Conservation (phyloP, 345 rosid genomes). For the Adansonia digitata region DNA sequence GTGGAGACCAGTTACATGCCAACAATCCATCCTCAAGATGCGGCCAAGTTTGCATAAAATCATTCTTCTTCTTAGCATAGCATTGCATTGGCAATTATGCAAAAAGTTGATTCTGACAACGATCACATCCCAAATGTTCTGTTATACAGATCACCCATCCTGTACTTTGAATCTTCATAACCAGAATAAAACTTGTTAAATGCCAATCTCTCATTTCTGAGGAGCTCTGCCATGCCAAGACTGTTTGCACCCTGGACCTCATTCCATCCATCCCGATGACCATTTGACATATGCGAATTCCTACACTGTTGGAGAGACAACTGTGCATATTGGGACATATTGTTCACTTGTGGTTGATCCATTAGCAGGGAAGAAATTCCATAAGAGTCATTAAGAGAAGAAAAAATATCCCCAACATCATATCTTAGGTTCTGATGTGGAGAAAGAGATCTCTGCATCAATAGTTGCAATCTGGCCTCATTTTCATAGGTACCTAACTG, state of each 20-base stretch:
- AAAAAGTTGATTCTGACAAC: slow-evolving; percentile 10
- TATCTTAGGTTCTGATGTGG: slow-evolving; percentile 52
- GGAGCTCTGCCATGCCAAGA: slow-evolving; percentile 58
- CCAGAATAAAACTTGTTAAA: slow-evolving; percentile 53
- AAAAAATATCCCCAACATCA: slow-evolving; percentile 45
- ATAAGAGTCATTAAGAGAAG: slow-evolving; percentile 50
- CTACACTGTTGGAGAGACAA: slow-evolving; percentile 53
- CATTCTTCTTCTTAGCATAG: slow-evolving; percentile 4
- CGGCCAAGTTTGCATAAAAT: neutral
- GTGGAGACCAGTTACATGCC: slow-evolving; percentile 22
- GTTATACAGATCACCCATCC: slow-evolving; percentile 57
- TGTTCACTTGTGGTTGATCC: slow-evolving; percentile 57
- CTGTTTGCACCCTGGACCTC: slow-evolving; percentile 60
- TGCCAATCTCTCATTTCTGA: slow-evolving; percentile 67
- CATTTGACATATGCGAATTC: slow-evolving; percentile 51
- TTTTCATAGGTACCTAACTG: slow-evolving; percentile 48
- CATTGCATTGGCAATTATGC: slow-evolving; percentile 24
- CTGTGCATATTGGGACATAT: slow-evolving; percentile 41
- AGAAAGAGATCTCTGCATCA: slow-evolving; percentile 66
- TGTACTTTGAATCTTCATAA: slow-evolving; percentile 65
- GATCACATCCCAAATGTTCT: slow-evolving; percentile 71
- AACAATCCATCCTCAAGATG: slow-evolving; percentile 15
- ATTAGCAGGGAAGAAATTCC: slow-evolving; percentile 55
- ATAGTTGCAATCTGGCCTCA: slow-evolving; percentile 57
- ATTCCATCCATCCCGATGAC: slow-evolving; percentile 75